Percentiles rank a stretch among this genome's conserved stretches.
Conservation (phyloP, 2,329 filamentous ascomycete species). For the Fusarium armeniacum region DNA sequence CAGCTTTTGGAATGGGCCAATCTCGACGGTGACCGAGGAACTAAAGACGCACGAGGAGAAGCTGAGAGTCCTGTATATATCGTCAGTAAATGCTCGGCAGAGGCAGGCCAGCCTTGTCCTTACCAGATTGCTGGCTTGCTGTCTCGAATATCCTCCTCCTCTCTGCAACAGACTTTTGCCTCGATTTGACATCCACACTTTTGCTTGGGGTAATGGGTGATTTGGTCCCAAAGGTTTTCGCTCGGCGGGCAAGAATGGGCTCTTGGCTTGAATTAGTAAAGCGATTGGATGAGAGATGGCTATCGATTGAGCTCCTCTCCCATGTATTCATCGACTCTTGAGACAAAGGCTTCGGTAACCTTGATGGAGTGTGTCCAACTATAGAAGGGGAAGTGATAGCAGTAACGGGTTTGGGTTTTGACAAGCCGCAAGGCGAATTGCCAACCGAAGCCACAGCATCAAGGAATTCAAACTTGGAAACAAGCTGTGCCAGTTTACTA, state of each 20-base stretch:
- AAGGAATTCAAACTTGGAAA: constrained; percentile 56
- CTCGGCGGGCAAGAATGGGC: constrained; percentile 16
- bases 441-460: constrained; percentile 38
- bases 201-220: constrained; percentile 8
- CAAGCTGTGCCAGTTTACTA: constrained; percentile 51
- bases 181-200: constrained; percentile 7
- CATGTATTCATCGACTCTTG: neutral
- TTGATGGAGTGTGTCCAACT: neutral
- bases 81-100: neutral
- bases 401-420: neutral
- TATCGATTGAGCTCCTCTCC: constrained; percentile 16
- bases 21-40: constrained; percentile 7
- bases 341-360: neutral
- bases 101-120: neutral
- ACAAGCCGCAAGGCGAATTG: constrained; percentile 1
- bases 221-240: constrained; percentile 31
- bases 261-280: constrained; percentile 1
- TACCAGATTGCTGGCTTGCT: constrained; percentile 13
- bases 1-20: constrained; percentile 36
- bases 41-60: neutral
- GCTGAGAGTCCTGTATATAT: neutral
- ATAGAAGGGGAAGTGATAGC: neutral
- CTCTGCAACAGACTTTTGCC: constrained; percentile 47
- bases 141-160: constrained; percentile 46
- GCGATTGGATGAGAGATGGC: constrained; percentile 17